Base-by-base conservation (phyloP, 768 basidiomycete genomes). In the Trametes meyenii region DNA sequence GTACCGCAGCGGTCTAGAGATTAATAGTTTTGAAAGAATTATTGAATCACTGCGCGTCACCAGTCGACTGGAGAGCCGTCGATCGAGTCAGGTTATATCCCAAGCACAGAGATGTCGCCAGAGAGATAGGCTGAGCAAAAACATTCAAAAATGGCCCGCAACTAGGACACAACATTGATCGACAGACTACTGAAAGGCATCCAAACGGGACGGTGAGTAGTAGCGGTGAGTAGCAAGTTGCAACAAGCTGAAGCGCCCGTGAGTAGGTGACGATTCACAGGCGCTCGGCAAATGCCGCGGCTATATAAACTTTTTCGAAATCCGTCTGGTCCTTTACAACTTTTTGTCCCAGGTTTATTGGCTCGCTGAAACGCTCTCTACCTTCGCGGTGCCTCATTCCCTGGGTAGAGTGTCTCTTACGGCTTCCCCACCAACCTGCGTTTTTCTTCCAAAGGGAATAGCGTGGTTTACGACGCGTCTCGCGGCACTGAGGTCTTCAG, bases 331-430 rank as follows among this genome's bases (percentile, higher is more conserved):
- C 49, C 40, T 44, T 33, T 23, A 40, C 45, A 42, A 50, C 38
- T 43, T 48, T n/a, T 19, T 36, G 16, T 33, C 50, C 61, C 61
- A 57, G 55, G 57, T 60, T 23, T 42, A 64, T 64, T 64, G 58
- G 62, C 62, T 64, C 58, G 62, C 54, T 29, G 62, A 60, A 33
- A 59, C 62, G 53, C 62, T 57, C 13, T 60, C 42, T 12, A 52
- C 58, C 40, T 64, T 56, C 29, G 58, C 62, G 62, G 29, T 24
- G 62, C 62, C 62, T 64, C 62, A 64, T 64, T 60, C 62, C 62
- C 62, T 55, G 51, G 62, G 55, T n/a, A 64, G 57, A 64, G 35
- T n/a, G 50, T 58, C 57, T 29, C 6, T 19, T 39, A 35, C 42
- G 33, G 19, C 26, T 54, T 36, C 58, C 51, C 52, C 19, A 45